Evolutionary conservation across 2,329 filamentous ascomycete genomes (phyloP), one percentile per base, ranked within the genome.

Genomic region (Trichoderma cornu-damae): DNA sequence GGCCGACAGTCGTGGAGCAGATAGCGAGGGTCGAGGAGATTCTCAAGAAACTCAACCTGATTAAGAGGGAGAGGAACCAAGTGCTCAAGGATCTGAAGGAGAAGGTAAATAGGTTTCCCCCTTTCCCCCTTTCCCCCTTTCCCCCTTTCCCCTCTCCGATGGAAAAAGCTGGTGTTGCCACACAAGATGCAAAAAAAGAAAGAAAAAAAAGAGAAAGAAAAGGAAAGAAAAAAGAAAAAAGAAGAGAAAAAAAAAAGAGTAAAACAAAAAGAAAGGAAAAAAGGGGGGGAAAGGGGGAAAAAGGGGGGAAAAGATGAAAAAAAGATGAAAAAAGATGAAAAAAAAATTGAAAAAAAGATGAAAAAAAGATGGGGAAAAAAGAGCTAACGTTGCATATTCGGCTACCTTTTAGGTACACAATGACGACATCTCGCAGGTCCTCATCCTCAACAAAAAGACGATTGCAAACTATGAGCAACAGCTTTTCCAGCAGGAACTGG

Each of bases 361-460:
- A n/a, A n/a, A n/a, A 4, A 7, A 8, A 12, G 3, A n/a, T 42
- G 47, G 26, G 16, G 20, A 37, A 3, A 26, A 3, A 16, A 16
- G 12, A 58, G n/a, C 65, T 68, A 57, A 73, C 58, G 5, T 30
- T 30, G 28, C 18, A 60, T n/a, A 61, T 47, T n/a, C n/a, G n/a
- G 16, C 8, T 22, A 18, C 7, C 53, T n/a, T n/a, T n/a, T n/a
- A 96, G 93, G 87, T 93, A 53, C 93, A 96, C 73, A 90, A 88
- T 63, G 95, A 99, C 68, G 95, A 99, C 67, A 99, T 99, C 62
- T 96, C 92, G 4, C 94, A 96, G 68, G 92, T 97, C 11, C 79
- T 99, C 60, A 99, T 99, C 57, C 77, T 99, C 59, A 99, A 99
- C 79, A 97, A 97, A 71, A 99, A 97, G 73, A 88, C 90, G 1